Evolutionary conservation across 2,329 filamentous ascomycete species (phyloP), one percentile per base, ranked within the genome.

Genomic region (Claviceps arundinis): DNA sequence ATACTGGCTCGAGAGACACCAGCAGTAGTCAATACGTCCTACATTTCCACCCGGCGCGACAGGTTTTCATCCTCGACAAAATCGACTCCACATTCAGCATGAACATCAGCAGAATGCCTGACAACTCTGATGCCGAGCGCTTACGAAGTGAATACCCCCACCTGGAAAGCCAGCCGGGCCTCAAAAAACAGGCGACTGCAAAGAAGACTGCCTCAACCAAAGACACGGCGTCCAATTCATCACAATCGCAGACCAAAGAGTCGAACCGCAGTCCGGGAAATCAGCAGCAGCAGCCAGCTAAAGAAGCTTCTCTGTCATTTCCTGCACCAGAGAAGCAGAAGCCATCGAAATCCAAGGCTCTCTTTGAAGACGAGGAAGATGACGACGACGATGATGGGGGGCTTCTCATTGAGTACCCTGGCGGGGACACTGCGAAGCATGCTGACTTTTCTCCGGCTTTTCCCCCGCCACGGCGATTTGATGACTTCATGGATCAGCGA

Each of bases 21-120:
- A 74, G 75, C 54, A 73, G 77, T 52, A 73, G 70, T 52, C 75
- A 82, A 62, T 83, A 79, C 61, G 77, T 83, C 40, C 76, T 95
- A 50, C 78, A 91, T 53, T 93, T 91, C 62, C 87, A 95, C 65
- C 75, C 84, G 8, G 72, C 75, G 17, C 81, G 80, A 50, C 81
- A 91, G 61, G 84, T 78, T 52, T 93, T 93, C 58, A 81, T 93
- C 30, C 76, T 96, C 51, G 89, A 96, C 70, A 82, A 81, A 50
- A 73, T 96, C 51, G 81, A 88, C 63, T 85, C 83, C n/a, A 82
- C 83, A 41, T 85, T 95, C 68, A 84, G 88, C 61, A 90, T 95
- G 84, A 96, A 95, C 66, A 70, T 95, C 51, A 81, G 79, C 50
- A 80, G 77, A 52, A 81, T 81, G 14, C 87, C 85, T 2, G 78